Evolutionary conservation across 345 rosid species (phyloP).

Genomic region (Clausena lansium): DNA sequence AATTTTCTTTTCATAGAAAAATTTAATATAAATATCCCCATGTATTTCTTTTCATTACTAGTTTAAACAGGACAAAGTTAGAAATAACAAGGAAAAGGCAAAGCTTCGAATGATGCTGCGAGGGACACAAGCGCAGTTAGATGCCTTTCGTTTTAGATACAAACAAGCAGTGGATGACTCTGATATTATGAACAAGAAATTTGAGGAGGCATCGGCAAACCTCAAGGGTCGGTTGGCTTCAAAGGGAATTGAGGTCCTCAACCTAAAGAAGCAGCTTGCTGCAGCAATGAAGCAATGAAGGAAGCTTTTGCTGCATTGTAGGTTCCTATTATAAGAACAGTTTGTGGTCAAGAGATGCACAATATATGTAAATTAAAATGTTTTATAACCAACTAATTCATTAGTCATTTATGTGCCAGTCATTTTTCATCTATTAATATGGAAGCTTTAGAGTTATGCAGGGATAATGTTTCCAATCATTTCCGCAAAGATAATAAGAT

Average conservation of each 20-base stretch:
- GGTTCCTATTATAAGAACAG: not conserved
- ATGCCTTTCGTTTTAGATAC: slow-evolving; percentile 52
- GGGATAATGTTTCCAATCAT: no score
- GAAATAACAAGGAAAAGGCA: slow-evolving; percentile 50
- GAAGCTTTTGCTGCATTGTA: not conserved
- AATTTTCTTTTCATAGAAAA: no score
- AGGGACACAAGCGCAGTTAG: slow-evolving; percentile 72
- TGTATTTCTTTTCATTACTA: not conserved
- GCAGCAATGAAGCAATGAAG: slow-evolving; percentile 13
- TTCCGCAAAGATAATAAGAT: no score
- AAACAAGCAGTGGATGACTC: slow-evolving; percentile 44
- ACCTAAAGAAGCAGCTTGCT: slow-evolving; percentile 72
- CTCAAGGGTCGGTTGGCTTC: slow-evolving; percentile 61
- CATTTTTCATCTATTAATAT: no score
- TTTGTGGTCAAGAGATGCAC: not conserved
- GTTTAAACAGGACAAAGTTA: slow-evolving; percentile 43
- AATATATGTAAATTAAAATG: not conserved
- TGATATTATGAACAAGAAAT: slow-evolving; percentile 60
- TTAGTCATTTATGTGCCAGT: not conserved
- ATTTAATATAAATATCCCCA: no score
- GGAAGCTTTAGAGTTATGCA: no score
- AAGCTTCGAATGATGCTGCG: slow-evolving; percentile 74
- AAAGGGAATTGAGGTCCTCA: slow-evolving; percentile 51
- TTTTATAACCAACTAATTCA: not conserved
- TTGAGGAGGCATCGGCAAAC: slow-evolving; percentile 57